Base-by-base conservation (phyloP, 2,329 filamentous ascomycete species). In the Fusarium torreyae region DNA sequence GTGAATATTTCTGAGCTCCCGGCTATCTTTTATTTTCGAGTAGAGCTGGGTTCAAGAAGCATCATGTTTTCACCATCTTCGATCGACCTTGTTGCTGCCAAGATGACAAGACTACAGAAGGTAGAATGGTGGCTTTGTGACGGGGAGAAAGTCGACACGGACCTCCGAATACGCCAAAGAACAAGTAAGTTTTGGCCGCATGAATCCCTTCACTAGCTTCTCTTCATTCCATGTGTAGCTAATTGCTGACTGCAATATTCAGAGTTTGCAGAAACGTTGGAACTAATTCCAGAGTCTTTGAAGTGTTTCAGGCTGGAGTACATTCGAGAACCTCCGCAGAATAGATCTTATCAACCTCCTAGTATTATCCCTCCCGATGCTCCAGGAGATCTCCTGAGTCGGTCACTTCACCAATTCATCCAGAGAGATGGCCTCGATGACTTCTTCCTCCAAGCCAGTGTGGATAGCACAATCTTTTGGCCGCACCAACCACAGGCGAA, bases 381-480 rank as follows among this genome's bases (percentile, higher is more conserved):
- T 1, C 15, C 24, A 1, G 22, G 51, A 11, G 63, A 65, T 31
- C 22, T 59, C 15, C 24, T 65, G 2, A 65, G 63, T 18, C 53
- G 7, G 2, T 31, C 54, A 1, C 46, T 66, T 4, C 15, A 22
- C 4, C 15, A 7, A 2, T 60, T 66, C 17, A 54, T 44, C 2
- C 44, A 66, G 22, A 43, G 63, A 20, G 15, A 59, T 6, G 8
- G 15, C 11, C 24, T 66, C 2, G 17, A 42, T 5, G 48, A 59
- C n/a, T 64, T 66, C 5, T 48, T 24, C 11, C 22, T 66, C 6
- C 14, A 40, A 6, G 63, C 52, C 14, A 64, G 63, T 15, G 54
- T 66, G 9, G 63, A 66, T 14, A 59, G 54, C 11, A 55, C 22
- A 2, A 65, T 66, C 7, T 24, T 66, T 17, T 65, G 56, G 33